Evolutionary conservation across 192 early-diverging fungal species (phyloP), one percentile per base, ranked within the genome.

Genomic region (Endogone sp.): DNA sequence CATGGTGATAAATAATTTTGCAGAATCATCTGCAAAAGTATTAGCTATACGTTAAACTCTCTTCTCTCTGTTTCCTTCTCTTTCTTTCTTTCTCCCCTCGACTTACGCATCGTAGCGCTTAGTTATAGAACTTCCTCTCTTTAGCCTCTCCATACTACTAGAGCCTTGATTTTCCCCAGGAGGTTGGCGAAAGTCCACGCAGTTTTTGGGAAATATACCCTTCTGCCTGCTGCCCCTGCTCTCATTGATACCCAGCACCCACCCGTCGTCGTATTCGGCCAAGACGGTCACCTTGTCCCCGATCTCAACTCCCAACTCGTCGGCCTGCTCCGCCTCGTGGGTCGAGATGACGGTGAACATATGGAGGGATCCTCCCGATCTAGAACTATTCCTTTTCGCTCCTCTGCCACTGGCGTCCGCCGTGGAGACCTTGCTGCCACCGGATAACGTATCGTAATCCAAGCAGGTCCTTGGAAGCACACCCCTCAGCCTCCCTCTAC

Each of bases 241-340:
- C 49, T 82, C 68, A 62, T 87, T 87, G 22, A 81, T 63, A 29
- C 82, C 86, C 56, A 78, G 74, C 66, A 81, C 81, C 86, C 86
- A 87, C 9, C 86, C 86, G 73, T 87, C 86, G 68, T 87, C 86
- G 62, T 81, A 87, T 59, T 82, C 81, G 30, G 73, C 73, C 16
- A 84, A 58, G 25, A 87, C 76, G 4, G 81, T 76, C 28, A 87
- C 78, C 9, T 79, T 79, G 29, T 87, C 86, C 11, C 84, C 82
- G 21, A 63, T 49, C 63, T 80, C 73, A 56, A 87, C 77, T 64
- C 81, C 82, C 54, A 87, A 73, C 69, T 87, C 86, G 60, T 87
- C 86, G 23, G 75, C 76, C 24, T 85, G 56, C 3, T 81, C 80
- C 8, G 85, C 83, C 27, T 73, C 79, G 54, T 85, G 82, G 27